These are phyloP conservation scores for Fistulinella prunicolor DNA, from an alignment of 768 basidiomycete species.

Conservation along the genomic window DNA sequence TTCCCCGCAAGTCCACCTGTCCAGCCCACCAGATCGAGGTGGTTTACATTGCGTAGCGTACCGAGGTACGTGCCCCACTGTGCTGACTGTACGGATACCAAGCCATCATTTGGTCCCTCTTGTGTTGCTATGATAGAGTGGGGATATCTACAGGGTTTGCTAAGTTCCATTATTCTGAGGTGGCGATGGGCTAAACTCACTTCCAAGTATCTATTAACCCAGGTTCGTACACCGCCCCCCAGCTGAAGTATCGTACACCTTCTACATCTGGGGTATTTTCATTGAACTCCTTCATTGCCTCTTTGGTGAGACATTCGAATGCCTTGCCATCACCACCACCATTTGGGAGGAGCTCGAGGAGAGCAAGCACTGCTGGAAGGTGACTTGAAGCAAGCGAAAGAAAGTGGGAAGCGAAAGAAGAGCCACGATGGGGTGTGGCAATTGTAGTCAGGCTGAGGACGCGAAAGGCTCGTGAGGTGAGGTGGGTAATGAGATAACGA, in stretches of 20 bases:
- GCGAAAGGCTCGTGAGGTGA: conserved; percentile 71
- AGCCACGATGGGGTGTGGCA: conserved; percentile 92
- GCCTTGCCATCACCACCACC: conserved; percentile 95
- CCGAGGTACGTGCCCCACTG: conserved; percentile 96
- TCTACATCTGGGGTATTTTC: conserved; percentile 75
- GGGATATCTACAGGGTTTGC: conserved; percentile 44
- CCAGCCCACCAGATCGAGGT: conserved; percentile 93
- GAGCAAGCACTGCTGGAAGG: conserved; percentile 65
- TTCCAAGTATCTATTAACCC: conserved; percentile 91
- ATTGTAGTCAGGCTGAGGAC: conserved; percentile 92
- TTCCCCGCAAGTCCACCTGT: conserved; percentile 40
- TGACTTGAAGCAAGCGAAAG: conserved; percentile 65
- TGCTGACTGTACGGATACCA: conserved; percentile 84
- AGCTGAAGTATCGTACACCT: conserved; percentile 87
- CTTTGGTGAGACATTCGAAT: conserved; percentile 82
- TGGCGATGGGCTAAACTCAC: conserved; percentile 19
- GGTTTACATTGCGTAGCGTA: conserved; percentile 88
- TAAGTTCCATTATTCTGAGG: neutral
- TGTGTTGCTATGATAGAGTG: conserved; percentile 79
- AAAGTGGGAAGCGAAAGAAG: conserved; percentile 90
- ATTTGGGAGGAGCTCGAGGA: conserved; percentile 83
- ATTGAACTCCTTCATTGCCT: conserved; percentile 89
- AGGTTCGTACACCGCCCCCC: conserved; percentile 90
- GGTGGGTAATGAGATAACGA: conserved; percentile 80
- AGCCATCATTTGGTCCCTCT: conserved; percentile 93